Evolutionary conservation across 805 yeast species (phyloP).

Genomic region (Jamesozyma jinghongensis): DNA sequence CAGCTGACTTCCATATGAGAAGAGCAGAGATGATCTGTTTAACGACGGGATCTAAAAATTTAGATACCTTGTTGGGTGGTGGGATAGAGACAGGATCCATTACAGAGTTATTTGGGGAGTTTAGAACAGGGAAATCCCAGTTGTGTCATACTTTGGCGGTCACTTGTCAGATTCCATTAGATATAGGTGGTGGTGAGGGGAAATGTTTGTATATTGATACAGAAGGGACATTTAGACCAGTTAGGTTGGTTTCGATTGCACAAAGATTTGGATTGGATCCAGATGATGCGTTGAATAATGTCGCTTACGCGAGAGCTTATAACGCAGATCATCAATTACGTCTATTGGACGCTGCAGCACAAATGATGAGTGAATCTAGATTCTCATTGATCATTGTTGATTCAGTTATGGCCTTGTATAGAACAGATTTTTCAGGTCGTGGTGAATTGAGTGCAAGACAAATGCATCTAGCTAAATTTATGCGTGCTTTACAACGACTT

Average conservation of each 20-base stretch:
- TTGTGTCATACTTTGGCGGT: constrained; percentile 94
- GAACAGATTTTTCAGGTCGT: constrained; percentile 92
- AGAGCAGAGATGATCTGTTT: constrained; percentile 84
- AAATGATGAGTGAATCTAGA: constrained; percentile 92
- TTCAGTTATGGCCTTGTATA: constrained; percentile 90
- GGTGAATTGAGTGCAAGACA: constrained; percentile 95
- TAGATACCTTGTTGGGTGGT: constrained; percentile 90
- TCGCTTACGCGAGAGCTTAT: constrained; percentile 94
- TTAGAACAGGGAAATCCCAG: constrained; percentile 96
- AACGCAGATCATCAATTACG: constrained; percentile 94
- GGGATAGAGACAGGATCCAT: constrained; percentile 96
- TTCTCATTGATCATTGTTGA: constrained; percentile 90
- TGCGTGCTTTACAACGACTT: constrained; percentile 82
- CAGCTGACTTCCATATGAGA: constrained; percentile 84
- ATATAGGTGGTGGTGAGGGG: constrained; percentile 98
- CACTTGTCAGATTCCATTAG: constrained; percentile 91
- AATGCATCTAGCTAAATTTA: constrained; percentile 83
- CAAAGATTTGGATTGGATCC: constrained; percentile 86
- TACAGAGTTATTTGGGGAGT: constrained; percentile 95
- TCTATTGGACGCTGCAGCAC: constrained; percentile 80
- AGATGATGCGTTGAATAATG: constrained; percentile 90
- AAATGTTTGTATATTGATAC: constrained; percentile 93
- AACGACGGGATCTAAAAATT: constrained; percentile 90
- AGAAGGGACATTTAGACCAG: constrained; percentile 94
- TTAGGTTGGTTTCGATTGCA: constrained; percentile 80